These are phyloP conservation scores for Paecilomyces fulvus DNA, from an alignment of 2,329 filamentous ascomycete species.

Conservation along the genomic window DNA sequence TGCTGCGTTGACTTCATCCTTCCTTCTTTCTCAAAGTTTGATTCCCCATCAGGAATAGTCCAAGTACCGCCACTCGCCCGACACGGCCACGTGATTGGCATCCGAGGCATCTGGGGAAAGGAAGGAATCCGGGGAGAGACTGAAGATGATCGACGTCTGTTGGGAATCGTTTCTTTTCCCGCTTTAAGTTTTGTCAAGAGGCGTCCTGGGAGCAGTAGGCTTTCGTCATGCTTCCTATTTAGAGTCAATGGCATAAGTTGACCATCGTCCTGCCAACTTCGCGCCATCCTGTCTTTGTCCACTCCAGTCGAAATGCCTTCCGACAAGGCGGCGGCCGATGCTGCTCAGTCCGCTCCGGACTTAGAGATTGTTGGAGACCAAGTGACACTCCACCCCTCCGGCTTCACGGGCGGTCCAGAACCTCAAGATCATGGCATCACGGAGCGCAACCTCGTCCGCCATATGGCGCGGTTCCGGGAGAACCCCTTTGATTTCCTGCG, in stretches of 20 bases:
- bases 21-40: background rate
- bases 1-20: conserved; percentile 17
- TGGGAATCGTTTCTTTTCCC: conserved; percentile 9
- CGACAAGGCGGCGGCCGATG: conserved; percentile 18
- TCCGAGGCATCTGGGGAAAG: conserved; percentile 24
- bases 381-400: conserved; percentile 66
- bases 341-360: conserved; percentile 54
- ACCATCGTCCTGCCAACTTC: background rate
- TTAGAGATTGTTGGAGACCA: conserved; percentile 67
- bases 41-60: background rate
- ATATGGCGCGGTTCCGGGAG: conserved; percentile 79
- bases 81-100: conserved; percentile 12
- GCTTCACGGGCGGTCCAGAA: conserved; percentile 40
- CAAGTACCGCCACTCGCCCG: background rate
- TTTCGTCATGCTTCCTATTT: background rate
- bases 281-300: background rate
- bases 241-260: conserved; percentile 3
- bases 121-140: conserved; percentile 15
- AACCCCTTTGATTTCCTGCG: conserved; percentile 72
- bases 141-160: conserved; percentile 10
- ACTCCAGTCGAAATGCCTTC: conserved; percentile 17
- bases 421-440: conserved; percentile 39
- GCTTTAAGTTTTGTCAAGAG: background rate
- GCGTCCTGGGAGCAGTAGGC: background rate
- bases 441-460: conserved; percentile 47